These are phyloP conservation scores for Ilex aquifolium DNA, from an alignment of 257 asterid species.

Conservation along the genomic window DNA sequence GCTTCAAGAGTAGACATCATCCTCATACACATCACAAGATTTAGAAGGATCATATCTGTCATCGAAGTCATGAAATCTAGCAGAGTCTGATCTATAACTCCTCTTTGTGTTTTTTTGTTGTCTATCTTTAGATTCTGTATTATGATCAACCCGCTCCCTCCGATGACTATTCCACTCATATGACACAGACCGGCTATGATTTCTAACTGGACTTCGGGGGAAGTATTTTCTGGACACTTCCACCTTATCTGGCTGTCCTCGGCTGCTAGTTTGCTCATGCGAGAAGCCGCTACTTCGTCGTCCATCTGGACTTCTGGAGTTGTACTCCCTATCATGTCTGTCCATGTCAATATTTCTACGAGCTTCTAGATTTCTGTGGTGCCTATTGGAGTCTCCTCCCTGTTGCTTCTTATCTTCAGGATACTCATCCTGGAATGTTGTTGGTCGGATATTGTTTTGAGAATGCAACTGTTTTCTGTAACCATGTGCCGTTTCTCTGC, in stretches of 20 bases:
- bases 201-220: conserved; percentile 30
- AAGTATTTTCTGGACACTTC: conserved; percentile 25
- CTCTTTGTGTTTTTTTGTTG: conserved; percentile 27
- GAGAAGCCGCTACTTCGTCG: background rate
- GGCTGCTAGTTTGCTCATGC: conserved; percentile 16
- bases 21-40: conserved; percentile 26
- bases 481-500: conserved; percentile 24
- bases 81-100: conserved; percentile 23
- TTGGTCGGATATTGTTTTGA: conserved; percentile 12
- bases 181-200: conserved; percentile 23
- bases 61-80: conserved; percentile 31
- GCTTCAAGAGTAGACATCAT: conserved; percentile 16
- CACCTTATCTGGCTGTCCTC: conserved; percentile 22
- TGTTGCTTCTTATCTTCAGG: conserved; percentile 18
- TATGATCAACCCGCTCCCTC: conserved; percentile 37
- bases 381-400: conserved; percentile 29
- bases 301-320: conserved; percentile 22
- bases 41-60: conserved; percentile 74
- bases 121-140: conserved; percentile 27
- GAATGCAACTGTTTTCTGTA: conserved; percentile 24
- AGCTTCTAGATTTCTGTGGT: conserved; percentile 21
- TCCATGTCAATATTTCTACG: conserved; percentile 25
- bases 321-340: conserved; percentile 24
- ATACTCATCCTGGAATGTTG: conserved; percentile 20
- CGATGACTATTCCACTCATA: conserved; percentile 30